Base-by-base conservation (phyloP, 2,329 filamentous ascomycete genomes). In the Cadophora malorum region DNA sequence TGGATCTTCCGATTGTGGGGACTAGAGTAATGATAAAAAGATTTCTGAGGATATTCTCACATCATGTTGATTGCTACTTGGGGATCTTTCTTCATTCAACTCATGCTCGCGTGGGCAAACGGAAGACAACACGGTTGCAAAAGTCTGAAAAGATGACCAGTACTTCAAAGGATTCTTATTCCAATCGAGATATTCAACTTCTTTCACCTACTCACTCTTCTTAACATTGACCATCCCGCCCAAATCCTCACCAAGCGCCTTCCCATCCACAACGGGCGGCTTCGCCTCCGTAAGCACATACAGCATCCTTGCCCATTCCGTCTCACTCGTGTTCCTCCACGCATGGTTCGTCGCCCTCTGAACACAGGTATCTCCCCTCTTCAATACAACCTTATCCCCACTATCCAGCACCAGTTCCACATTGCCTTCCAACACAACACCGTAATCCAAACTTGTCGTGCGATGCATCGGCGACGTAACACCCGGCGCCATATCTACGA, bases 331-430 rank as follows among this genome's bases (percentile, higher is more conserved):
- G 68, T 77, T 77, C 38, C 64, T 71, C 81, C 83, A 85, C 12
- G 75, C 73, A 72, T 85, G 83, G 65, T 80, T 83, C 9, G 79
- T 80, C 0, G 82, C 83, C 56, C 81, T 75, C 70, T 83, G 81
- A 0, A 83, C 76, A 59, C 82, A 76, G 19, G 80, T 71, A 67
- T 84, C 81, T 4, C 81, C 82, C 1, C 75, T 73, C n/a, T 70
- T 67, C 35, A 83, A 60, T 0, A 76, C 75, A 69, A 73, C 80
- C 71, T 78, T 80, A 63, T 80, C 80, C 6, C 81, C 81, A 3
- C 76, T 73, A 67, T 83, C 82, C 0, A 84, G 76, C 5, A 67
- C 72, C n/a, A 82, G 70, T 4, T 80, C 79, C 6, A 83, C 78
- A 65, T 78, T 76, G 1, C 82, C 81, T 8, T 77, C 74, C 8